Percentiles rank a stretch among this genome's conserved stretches.
phyloP scores from a whole-genome alignment of 345 rosid genomes.

The Euphorbia tirucalli region DNA sequence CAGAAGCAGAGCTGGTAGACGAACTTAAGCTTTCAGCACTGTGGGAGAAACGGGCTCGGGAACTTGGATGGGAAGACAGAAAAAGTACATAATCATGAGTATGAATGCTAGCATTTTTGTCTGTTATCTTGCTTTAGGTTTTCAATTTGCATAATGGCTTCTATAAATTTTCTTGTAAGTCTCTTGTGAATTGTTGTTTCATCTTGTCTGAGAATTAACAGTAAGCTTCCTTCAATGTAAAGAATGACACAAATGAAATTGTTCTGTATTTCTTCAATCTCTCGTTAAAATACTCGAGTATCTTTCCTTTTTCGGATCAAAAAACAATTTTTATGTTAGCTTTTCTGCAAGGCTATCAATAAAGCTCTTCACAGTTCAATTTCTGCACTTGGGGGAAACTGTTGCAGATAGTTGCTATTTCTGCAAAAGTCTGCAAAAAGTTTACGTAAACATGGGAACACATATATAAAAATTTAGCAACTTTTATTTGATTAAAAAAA shows the following conservation, averaged over 20 bases:
- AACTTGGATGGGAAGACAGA: constrained; percentile 32
- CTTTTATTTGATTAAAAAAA: not conserved
- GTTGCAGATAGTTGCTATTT: too few relatives aligned
- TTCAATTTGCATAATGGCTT: not conserved
- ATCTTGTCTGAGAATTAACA: not conserved
- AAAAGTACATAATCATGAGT: constrained; percentile 3
- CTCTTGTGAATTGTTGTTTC: not conserved
- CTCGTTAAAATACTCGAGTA: too few relatives aligned
- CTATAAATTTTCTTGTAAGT: not conserved
- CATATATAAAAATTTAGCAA: not conserved
- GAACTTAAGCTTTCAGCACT: constrained; percentile 32
- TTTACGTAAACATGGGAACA: too few relatives aligned
- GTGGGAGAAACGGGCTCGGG: constrained; percentile 45
- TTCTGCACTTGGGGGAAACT: not conserved
- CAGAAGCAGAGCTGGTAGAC: constrained; percentile 30
- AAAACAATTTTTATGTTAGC: not conserved
- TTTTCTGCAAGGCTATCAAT: not conserved
- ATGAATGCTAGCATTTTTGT: not conserved
- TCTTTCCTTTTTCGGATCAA: not conserved
- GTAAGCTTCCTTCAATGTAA: constrained; percentile 7
- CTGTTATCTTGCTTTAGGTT: not conserved
- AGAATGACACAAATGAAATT: constrained; percentile 11
- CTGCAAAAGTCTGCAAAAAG: too few relatives aligned
- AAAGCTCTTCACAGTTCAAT: not conserved
- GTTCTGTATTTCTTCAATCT: not conserved